Conservation (phyloP, 768 basidiomycete species). For the Stropharia rugosoannulata region DNA sequence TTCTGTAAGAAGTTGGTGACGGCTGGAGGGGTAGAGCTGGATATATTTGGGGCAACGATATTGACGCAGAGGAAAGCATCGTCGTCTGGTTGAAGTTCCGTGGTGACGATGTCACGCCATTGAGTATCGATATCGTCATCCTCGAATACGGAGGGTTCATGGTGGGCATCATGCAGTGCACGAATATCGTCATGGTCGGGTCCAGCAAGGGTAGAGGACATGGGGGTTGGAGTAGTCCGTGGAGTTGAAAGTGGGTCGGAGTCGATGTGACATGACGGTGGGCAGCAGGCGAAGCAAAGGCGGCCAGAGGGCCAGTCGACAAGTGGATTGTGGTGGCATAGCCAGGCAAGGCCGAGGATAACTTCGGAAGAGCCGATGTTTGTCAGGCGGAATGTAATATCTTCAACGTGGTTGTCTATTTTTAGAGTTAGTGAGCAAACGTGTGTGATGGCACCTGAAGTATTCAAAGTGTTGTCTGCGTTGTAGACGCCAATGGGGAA, state of each 20-base stretch:
- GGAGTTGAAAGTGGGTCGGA: background rate
- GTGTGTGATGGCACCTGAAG: constrained; percentile 3
- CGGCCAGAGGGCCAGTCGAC: background rate
- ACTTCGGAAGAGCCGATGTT: constrained; percentile 2
- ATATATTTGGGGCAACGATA: no score
- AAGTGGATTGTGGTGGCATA: background rate
- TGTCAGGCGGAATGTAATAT: background rate
- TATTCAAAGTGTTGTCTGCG: constrained; percentile 10
- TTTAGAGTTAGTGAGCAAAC: background rate
- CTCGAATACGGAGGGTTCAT: background rate
- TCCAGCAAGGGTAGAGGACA: background rate
- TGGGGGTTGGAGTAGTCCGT: background rate
- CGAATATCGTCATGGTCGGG: background rate
- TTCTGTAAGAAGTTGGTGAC: no score
- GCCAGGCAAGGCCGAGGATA: background rate
- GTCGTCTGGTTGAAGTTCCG: no score
- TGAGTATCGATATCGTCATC: background rate
- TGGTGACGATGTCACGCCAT: constrained; percentile 20
- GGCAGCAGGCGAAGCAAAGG: background rate
- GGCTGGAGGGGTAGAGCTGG: no score
- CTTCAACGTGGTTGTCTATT: background rate
- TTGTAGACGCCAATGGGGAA: constrained; percentile 13
- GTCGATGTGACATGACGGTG: background rate
- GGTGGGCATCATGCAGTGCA: background rate
- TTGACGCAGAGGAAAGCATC: no score